Conservation (phyloP, 345 rosid genomes). For the Dipteronia sinensis region DNA sequence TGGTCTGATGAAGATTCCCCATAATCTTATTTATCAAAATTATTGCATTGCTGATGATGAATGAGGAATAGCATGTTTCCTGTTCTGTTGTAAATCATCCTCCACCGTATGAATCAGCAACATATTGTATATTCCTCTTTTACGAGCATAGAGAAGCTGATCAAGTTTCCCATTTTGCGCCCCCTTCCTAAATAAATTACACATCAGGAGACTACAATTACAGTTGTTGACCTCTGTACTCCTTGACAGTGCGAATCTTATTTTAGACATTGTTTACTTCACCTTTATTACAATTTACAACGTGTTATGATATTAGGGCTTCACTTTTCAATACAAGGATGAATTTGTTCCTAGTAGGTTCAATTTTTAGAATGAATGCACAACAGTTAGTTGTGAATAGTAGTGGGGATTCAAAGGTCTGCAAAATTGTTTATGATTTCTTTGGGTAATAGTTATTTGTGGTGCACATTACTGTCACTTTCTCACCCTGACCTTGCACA, state of each 20-base stretch:
- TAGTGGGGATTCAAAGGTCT: neutral
- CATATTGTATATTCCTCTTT: neutral
- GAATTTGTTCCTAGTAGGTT: neutral
- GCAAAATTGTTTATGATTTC: neutral
- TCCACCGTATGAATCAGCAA: neutral
- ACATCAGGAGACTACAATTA: neutral
- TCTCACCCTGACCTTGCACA: neutral
- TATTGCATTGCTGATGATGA: neutral
- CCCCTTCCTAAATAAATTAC: neutral
- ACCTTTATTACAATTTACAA: neutral
- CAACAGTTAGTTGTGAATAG: neutral
- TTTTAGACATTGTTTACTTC: neutral
- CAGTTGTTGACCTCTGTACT: neutral
- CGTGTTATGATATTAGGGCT: neutral
- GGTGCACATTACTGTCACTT: neutral
- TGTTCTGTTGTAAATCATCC: neutral
- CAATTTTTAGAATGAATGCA: neutral
- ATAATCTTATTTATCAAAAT: neutral
- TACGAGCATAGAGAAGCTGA: neutral
- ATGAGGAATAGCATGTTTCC: neutral
- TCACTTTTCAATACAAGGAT: neutral
- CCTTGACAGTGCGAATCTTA: neutral
- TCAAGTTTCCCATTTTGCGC: neutral
- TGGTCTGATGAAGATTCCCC: neutral
- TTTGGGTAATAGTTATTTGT: neutral